Evolutionary conservation across 495 filamentous ascomycete species (phyloP), one percentile per base, ranked within the genome.

Genomic region (Cladorrhinum samala): DNA sequence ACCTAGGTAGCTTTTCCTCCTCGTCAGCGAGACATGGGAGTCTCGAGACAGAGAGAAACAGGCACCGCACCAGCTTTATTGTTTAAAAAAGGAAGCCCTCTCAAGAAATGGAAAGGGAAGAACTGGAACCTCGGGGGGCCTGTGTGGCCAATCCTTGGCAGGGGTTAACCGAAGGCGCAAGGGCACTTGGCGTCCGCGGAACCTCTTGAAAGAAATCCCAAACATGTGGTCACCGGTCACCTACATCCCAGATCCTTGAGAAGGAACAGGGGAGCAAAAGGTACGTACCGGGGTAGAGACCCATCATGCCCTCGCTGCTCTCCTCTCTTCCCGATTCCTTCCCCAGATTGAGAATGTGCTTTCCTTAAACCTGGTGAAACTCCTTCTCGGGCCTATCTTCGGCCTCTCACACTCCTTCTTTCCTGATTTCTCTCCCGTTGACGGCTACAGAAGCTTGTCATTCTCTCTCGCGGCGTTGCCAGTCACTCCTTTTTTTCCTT

Each of bases 341-440:
- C n/a, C 39, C 19, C 11, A 41, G 39, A 6, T 4, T 41, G 7
- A 5, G 17, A 14, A 19, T 21, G 19, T 45, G 13, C 42, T 45
- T 45, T 23, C 42, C 23, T 44, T 38, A 57, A 57, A 57, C 49
- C 30, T 53, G 20, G 11, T 27, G 18, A 23, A 46, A 19, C 25
- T 50, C 55, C 46, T 25, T 38, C 52, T 21, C 23, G 25, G 14
- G 25, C 23, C 42, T 27, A 48, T 11, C 6, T 27, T 20, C 45
- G 45, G 14, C 39, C 49, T 11, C 42, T 42, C 9, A 45, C 42
- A 33, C 39, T 47, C 25, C 23, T 14, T 50, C 33, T 38, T 39
- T 25, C 40, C 25, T 30, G 17, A n/a, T 37, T 53, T 50, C 55
- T 30, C 30, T 24, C 27, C 33, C 25, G 49, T 49, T 30, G 55